phyloP scores from a whole-genome alignment of 352 stramenopile genomes.

The Albugo laibachii region DNA sequence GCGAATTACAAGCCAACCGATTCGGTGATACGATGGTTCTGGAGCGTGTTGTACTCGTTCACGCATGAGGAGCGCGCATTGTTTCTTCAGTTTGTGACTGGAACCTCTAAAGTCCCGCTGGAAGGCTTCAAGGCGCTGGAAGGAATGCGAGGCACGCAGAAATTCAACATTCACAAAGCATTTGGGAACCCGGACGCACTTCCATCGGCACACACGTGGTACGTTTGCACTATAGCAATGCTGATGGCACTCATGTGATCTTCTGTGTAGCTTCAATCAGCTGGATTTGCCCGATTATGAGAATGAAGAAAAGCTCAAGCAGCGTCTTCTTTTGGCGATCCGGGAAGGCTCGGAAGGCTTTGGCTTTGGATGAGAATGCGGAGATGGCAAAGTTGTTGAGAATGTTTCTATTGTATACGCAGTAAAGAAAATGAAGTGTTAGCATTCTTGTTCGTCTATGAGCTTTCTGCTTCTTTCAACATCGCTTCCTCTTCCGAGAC shows the following conservation, averaged over 20 bases:
- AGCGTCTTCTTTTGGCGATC: constrained; percentile 94
- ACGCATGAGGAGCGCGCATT: constrained; percentile 82
- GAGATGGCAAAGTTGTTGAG: background rate
- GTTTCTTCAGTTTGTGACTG: constrained; percentile 89
- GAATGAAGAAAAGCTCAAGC: constrained; percentile 92
- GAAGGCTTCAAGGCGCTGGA: constrained; percentile 97
- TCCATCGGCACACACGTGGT: constrained; percentile 94
- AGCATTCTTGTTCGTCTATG: background rate
- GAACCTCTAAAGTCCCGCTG: constrained; percentile 86
- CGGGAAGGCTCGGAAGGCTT: constrained; percentile 95
- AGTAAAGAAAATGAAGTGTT: background rate
- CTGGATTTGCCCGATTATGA: constrained; percentile 97
- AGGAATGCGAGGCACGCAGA: constrained; percentile 96
- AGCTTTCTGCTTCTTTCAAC: background rate
- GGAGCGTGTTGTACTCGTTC: constrained; percentile 81
- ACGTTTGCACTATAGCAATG: constrained; percentile 5
- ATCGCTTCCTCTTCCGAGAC: background rate
- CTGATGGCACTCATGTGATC: constrained; percentile 2
- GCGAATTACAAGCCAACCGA: constrained; percentile 82
- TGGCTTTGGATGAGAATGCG: constrained; percentile 85
- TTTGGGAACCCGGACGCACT: constrained; percentile 78
- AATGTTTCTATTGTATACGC: background rate
- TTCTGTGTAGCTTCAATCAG: constrained; percentile 88
- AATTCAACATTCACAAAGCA: constrained; percentile 98
- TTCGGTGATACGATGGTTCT: constrained; percentile 87